Evolutionary conservation across 2,329 filamentous ascomycete species (phyloP), one percentile per base, ranked within the genome.

Genomic region (Fusarium gaditjirri): DNA sequence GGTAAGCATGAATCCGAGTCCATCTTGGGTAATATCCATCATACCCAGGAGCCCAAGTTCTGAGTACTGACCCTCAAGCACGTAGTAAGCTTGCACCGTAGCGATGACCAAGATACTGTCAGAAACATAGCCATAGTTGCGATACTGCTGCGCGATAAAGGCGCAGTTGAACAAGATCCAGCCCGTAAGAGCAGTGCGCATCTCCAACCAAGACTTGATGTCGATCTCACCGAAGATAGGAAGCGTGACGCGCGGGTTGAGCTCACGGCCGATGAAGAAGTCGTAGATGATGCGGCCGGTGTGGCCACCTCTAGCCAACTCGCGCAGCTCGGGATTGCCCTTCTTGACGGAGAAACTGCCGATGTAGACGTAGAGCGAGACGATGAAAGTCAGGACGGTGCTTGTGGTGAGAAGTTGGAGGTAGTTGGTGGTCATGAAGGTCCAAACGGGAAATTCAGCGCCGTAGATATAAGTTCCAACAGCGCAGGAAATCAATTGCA

Each of bases 241-340:
- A 21, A 97, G 82, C 0, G 86, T 89, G 62, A 96, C 81, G 47
- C 94, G 93, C 6, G 95, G 95, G 82, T 97, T 98, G 61, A 97
- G 90, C 80, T 97, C 95, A 25, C 95, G 93, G n/a, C 95, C 95
- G 71, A 98, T 97, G 82, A 94, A 97, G 88, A 94, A 98, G 82
- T 98, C 95, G 81, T 98, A 97, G 36, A 97, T 85, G 67, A 93
- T 84, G 80, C 94, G 97, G 56, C 94, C 94, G 2, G 90, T 91
- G 75, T 92, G 89, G 13, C 94, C 94, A 33, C 94, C 94, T 10
- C 87, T 87, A 1, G 94, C 94, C 7, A 98, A 86, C 79, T 96
- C 91, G 43, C 94, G 92, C 65, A 89, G 81, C 27, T 91, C 86
- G 1, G 86, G 83, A 78, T 96, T 94, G 42, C 89, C 89, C 25